Conservation (phyloP, 2,329 filamentous ascomycete species). For the Anthostomella pinea region DNA sequence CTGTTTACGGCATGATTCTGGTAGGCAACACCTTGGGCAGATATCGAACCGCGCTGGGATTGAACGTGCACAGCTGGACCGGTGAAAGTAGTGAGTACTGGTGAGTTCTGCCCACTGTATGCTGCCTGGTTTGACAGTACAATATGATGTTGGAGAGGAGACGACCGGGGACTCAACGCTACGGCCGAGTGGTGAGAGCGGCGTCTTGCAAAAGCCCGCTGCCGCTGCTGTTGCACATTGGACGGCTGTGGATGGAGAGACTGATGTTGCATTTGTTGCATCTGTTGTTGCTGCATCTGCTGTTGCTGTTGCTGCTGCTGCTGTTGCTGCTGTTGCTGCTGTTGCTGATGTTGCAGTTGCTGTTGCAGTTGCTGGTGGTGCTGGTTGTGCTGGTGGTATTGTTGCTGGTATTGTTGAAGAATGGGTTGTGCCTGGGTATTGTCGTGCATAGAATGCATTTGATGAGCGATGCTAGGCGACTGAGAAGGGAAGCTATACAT, state of each 20-base stretch:
- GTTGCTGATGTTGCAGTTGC: conserved; percentile 12
- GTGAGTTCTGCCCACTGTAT: conserved; percentile 1
- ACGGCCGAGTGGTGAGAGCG: not conserved
- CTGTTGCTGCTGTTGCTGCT: conserved; percentile 7
- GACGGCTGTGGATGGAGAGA: conserved; percentile 8
- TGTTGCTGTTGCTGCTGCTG: conserved; percentile 3
- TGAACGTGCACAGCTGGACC: too few species aligned
- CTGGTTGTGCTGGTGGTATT: conserved; percentile 11
- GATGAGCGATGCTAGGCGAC: conserved; percentile 3
- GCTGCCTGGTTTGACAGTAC: too few species aligned
- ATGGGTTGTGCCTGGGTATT: not conserved
- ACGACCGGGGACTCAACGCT: not conserved
- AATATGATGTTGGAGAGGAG: conserved; percentile 6
- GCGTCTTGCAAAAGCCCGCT: not conserved
- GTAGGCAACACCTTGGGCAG: too few species aligned
- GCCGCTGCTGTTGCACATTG: conserved; percentile 8
- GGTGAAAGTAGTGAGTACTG: conserved; percentile 7
- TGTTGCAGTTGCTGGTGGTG: conserved; percentile 11
- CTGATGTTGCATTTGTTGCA: conserved; percentile 13
- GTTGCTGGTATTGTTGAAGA: conserved; percentile 7
- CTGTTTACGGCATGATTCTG: too few species aligned
- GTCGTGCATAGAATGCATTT: not conserved
- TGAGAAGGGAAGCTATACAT: conserved; percentile 5
- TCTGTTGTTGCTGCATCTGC: conserved; percentile 3
- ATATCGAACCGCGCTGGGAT: too few species aligned